Evolutionary conservation across 2,329 filamentous ascomycete genomes (phyloP), one percentile per base, ranked within the genome.

Genomic region (Verticillium nubilum): DNA sequence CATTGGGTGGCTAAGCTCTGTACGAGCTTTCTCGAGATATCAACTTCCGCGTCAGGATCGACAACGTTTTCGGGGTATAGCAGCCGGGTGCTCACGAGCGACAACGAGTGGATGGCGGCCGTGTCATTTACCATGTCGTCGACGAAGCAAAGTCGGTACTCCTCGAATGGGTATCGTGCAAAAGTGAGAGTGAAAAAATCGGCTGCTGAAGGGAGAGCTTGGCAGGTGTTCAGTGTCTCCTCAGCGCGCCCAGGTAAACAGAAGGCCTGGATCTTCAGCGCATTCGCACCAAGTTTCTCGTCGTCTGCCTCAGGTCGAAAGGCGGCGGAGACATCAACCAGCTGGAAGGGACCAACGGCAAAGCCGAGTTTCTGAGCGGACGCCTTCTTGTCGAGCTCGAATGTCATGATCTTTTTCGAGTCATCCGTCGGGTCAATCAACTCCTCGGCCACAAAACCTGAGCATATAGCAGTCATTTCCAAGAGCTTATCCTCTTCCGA

Each of bases 61-160:
- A 96, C 88, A 35, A 98, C 86, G 31, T 91, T 88, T 64, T 92
- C 87, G 0, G 92, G 90, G 67, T 92, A 96, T 0, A 99, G 83
- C 1, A 99, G 79, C 50, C 91, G 86, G 56, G 84, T 94, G 76
- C 91, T 98, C 75, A 92, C 92, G 31, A 99, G 85, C 0, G 93
- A 90, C 66, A 99, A 81, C 0, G 90, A 94, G 33, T 92, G 92
- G 9, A 92, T 85, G 19, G 92, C 85, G 23, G 89, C 80, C 1
- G 89, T 89, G 60, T 97, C 90, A 29, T 85, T 80, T 1, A 88
- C 77, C 71, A 95, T 83, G 71, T 99, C 95, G 67, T 99, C 95
- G 19, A 99, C 87, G 67, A 99, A 99, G 66, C 91, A 93, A 58
- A 98, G 77, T 69, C 96, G 96, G 79, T 96, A 98, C 69, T 90